These are phyloP conservation scores for Lachnellula arida DNA, from an alignment of 2,329 filamentous ascomycete species.

Conservation along the genomic window DNA sequence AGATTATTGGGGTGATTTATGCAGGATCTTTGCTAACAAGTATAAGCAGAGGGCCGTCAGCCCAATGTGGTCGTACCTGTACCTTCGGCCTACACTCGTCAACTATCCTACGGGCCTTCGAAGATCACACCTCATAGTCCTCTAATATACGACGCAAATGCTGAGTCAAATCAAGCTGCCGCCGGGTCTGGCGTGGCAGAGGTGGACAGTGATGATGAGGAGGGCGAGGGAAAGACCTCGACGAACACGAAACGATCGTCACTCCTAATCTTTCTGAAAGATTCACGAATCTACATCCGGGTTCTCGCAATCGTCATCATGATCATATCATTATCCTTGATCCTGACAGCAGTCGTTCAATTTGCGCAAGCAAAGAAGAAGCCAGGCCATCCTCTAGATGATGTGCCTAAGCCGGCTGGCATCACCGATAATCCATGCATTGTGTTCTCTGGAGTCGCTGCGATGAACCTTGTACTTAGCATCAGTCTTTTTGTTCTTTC, in stretches of 20 bases:
- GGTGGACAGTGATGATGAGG: not conserved
- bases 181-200: not conserved
- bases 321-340: conserved; percentile 16
- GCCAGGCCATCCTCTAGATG: conserved; percentile 8
- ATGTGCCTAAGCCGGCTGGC: conserved; percentile 4
- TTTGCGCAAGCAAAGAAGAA: conserved; percentile 13
- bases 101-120: conserved; percentile 10
- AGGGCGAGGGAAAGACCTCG: not conserved
- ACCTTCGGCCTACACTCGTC: conserved; percentile 12
- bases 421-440: conserved; percentile 19
- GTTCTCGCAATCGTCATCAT: conserved; percentile 15
- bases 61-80: conserved; percentile 3
- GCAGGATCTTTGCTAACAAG: too few relatives aligned
- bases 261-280: conserved; percentile 3
- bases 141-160: not conserved
- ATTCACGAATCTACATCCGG: conserved; percentile 11
- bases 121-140: not conserved
- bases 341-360: conserved; percentile 15
- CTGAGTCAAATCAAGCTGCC: not conserved
- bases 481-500: conserved; percentile 11
- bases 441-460: conserved; percentile 11
- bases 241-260: not conserved
- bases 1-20: too few relatives aligned
- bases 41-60: too few relatives aligned
- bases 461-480: conserved; percentile 16